Base-by-base conservation (phyloP, 2,329 filamentous ascomycete genomes). In the Aureobasidium vineae region DNA sequence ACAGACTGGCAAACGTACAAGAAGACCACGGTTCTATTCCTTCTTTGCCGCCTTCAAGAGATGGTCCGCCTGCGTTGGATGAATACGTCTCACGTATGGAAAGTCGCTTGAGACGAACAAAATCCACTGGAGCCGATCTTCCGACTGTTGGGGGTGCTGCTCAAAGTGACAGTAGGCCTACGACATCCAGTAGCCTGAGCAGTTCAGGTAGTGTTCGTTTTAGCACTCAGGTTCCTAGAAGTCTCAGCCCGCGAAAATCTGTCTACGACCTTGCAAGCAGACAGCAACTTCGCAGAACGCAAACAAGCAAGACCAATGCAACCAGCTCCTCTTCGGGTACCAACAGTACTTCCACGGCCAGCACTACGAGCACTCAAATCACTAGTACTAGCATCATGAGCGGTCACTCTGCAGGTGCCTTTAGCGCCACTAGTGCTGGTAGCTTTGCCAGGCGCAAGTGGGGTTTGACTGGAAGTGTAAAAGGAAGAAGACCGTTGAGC, bases 81-180 rank as follows among this genome's bases (percentile, higher is more conserved):
- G 93, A 90, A 73, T 97, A 97, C 73, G 92, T 96, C 5, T 87
- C 95, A 72, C 86, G 92, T 57, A 97, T 98, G 92, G 94, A 98
- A 75, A 90, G 86, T 70, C 87, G 91, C 41, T 79, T 97, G 47
- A 85, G 87, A 57, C 86, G 86, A 69, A 86, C 92, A 81, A 89
- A 93, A 68, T 80, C 82, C 57, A 79, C 79, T 36, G 61, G 66
- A 1, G 66, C 65, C 3, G 67, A 65, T 31, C 71, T 67, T n/a
- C 50, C 61, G 2, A 54, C 65, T 59, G 11, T 54, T n/a, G 23
- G 61, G 36, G 38, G 61, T n/a, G 33, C 64, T 61, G 16, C 21
- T 54, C 47, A 67, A 33, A 1, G 86, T 36, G 64, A 57, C 31
- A 84, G 73, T 81, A 78, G 66, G 26, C 66, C 66, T 36, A 50